A percentile compares a stretch with the other conserved stretches of the same genome.
These are phyloP conservation scores for Physcomitrium patens DNA, from an alignment of 225 moss, liverwort and hornwort species.

Conservation along the genomic window DNA sequence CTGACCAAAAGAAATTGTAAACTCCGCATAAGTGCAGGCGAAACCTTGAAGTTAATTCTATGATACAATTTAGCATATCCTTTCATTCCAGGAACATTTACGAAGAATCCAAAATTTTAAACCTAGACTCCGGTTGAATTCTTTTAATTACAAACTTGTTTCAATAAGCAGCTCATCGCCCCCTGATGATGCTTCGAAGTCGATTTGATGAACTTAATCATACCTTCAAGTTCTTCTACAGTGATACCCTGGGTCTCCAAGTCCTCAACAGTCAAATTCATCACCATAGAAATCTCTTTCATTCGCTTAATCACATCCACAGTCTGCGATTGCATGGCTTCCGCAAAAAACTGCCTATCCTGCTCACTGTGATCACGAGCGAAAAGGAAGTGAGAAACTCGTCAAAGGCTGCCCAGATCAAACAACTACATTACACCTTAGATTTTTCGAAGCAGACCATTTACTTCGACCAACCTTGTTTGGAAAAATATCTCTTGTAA, in stretches of 20 bases:
- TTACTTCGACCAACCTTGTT: background rate
- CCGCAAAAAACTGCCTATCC: constrained; percentile 75
- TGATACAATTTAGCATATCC: background rate
- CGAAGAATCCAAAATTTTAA: constrained; percentile 4
- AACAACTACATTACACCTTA: constrained; percentile 7
- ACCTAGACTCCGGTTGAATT: background rate
- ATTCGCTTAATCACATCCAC: constrained; percentile 78
- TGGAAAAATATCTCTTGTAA: background rate
- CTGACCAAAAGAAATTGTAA: constrained; percentile 24
- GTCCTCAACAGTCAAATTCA: constrained; percentile 71
- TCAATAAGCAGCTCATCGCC: constrained; percentile 10
- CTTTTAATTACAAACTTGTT: background rate
- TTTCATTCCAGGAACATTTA: background rate
- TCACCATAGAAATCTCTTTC: constrained; percentile 81
- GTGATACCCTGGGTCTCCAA: constrained; percentile 78
- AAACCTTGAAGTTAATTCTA: background rate
- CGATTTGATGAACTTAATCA: background rate
- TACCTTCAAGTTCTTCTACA: constrained; percentile 82
- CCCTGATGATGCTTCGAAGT: background rate
- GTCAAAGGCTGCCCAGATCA: background rate
- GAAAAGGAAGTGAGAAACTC: background rate
- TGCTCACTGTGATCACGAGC: constrained; percentile 59
- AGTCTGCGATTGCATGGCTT: constrained; percentile 76
- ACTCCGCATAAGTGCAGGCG: background rate
- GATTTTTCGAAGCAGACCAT: constrained; percentile 14